Evolutionary conservation across 768 basidiomycete genomes (phyloP), one percentile per base, ranked within the genome.

Genomic region (Mrakia blollopis): DNA sequence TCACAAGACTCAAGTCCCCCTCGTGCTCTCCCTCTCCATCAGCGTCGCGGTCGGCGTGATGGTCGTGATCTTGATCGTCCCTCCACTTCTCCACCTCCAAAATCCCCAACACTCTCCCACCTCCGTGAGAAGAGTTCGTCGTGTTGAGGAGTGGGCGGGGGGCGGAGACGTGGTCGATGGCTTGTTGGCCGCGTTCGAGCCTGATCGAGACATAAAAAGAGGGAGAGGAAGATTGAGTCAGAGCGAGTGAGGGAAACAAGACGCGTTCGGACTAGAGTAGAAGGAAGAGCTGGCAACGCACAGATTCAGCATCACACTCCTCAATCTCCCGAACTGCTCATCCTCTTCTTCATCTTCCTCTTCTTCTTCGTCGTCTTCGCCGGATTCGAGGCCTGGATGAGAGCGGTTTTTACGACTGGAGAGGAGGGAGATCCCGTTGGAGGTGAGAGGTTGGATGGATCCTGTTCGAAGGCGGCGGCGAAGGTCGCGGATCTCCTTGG

Each of bases 61-160:
- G n/a, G n/a, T n/a, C n/a, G n/a, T n/a, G n/a, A n/a, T n/a, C 78
- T 28, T 68, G 67, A 50, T 30, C 44, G 80, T 81, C 71, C 60
- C 50, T 63, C 60, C 61, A 78, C 37, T 73, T 62, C 37, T 69
- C 68, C 47, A 74, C 39, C 54, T 69, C 61, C 62, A 68, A 30
- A 14, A 80, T 79, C 28, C 82, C 62, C 54, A 83, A 60, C 68
- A 82, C 83, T 68, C 81, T 81, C 80, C 82, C 83, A 44, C 82
- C 82, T 41, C 73, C 37, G 18, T 16, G 8, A 9, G 52, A 25
- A 2, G 82, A 84, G 0, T 80, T 82, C 37, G 85, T 85, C 47
- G 47, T 18, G 10, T 2, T 81, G 80, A 41, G n/a, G 13, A 11
- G 37, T 57, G n/a, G 30, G 32, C 52, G 54, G 47, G 21, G 25